phyloP scores from a whole-genome alignment of 768 basidiomycete genomes.

The Mycena maculata region DNA sequence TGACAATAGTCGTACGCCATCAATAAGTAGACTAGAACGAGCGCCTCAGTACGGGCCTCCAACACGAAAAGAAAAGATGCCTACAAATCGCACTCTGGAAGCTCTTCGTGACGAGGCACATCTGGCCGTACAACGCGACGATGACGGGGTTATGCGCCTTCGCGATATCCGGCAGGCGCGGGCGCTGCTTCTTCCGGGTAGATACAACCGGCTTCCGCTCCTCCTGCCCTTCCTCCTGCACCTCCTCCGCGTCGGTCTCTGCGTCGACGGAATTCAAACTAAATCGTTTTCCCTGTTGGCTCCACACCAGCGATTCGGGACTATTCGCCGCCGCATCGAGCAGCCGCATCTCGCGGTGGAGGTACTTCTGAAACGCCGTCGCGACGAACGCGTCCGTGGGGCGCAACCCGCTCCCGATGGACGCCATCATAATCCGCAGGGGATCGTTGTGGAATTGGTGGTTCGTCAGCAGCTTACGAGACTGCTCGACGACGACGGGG shows the following conservation, averaged over 20 bases:
- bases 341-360: constrained; percentile 82
- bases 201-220: constrained; percentile 36
- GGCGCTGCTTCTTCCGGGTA: constrained; percentile 8
- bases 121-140: constrained; percentile 82
- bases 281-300: constrained; percentile 61
- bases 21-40: constrained; percentile 79
- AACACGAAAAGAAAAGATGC: constrained; percentile 43
- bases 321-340: constrained; percentile 74
- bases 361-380: constrained; percentile 83
- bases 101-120: constrained; percentile 86
- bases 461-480: constrained; percentile 76
- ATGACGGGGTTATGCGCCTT: constrained; percentile 78
- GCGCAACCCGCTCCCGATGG: constrained; percentile 75
- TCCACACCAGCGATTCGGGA: constrained; percentile 73
- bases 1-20: constrained; percentile 89
- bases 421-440: constrained; percentile 78
- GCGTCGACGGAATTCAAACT: constrained; percentile 49
- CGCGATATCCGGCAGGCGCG: constrained; percentile 56
- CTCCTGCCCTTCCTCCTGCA: constrained; percentile 48
- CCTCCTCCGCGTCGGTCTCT: constrained; percentile 52
- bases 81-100: constrained; percentile 95
- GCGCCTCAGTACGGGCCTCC: not conserved
- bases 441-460: constrained; percentile 93
- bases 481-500: constrained; percentile 74
- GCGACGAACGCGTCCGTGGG: constrained; percentile 83